Percentiles rank a stretch among this genome's conserved stretches.
These are phyloP conservation scores for Backusella westeae DNA, from an alignment of 192 early-diverging fungal species.

Conservation along the genomic window DNA sequence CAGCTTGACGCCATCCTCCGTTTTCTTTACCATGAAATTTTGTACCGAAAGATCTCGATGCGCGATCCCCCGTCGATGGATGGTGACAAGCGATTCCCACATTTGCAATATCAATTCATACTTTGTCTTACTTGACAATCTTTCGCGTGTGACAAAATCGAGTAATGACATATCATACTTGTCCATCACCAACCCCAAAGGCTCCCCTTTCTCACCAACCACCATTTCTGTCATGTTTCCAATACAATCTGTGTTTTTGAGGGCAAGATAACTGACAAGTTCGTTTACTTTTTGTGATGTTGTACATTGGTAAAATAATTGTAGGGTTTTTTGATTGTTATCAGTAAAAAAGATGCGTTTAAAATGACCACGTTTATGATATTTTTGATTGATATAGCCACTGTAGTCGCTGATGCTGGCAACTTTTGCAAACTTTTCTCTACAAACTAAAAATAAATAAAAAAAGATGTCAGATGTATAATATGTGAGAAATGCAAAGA, in stretches of 20 bases:
- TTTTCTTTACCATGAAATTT: conserved; percentile 56
- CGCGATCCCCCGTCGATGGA: conserved; percentile 52
- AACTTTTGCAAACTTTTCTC: background rate
- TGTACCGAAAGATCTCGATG: conserved; percentile 59
- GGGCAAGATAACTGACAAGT: conserved; percentile 45
- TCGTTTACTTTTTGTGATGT: conserved; percentile 47
- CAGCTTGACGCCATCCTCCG: conserved; percentile 35
- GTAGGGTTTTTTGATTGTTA: conserved; percentile 38
- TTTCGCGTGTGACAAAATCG: conserved; percentile 43
- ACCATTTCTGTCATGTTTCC: conserved; percentile 54
- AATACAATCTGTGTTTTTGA: conserved; percentile 35
- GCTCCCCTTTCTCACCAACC: conserved; percentile 38
- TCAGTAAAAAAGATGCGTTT: conserved; percentile 51
- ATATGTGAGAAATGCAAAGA: background rate
- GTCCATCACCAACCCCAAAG: conserved; percentile 53
- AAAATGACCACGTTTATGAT: conserved; percentile 48
- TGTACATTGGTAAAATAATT: conserved; percentile 54
- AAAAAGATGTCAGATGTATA: background rate
- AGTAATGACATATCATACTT: conserved; percentile 54
- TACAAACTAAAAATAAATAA: background rate
- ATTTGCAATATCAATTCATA: conserved; percentile 47
- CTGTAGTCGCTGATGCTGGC: conserved; percentile 15
- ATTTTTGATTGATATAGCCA: background rate
- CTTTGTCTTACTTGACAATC: conserved; percentile 47
- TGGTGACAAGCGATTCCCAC: conserved; percentile 42